Evolutionary conservation across 2,329 filamentous ascomycete genomes (phyloP), one percentile per base, ranked within the genome.

Genomic region (Ophiostoma himal-ulmi): DNA sequence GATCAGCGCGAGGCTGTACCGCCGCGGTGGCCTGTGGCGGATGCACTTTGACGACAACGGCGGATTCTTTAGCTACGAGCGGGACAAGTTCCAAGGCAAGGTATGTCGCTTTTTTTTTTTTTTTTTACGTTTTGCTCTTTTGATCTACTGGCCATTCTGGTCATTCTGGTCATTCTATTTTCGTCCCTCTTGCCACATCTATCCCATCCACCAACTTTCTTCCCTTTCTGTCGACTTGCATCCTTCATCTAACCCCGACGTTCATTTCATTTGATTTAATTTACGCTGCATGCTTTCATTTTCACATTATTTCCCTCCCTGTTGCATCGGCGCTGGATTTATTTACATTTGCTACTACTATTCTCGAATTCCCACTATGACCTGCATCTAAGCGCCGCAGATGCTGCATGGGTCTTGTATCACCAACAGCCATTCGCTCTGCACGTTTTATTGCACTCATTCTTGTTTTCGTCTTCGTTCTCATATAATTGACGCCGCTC

Each of bases 1-100:
- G 80, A 89, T 97, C 73, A 94, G 92, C 39, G 88, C 91, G 66
- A 97, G 97, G 80, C 84, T 97, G 73, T 89, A 97, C 76, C 93
- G 92, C 75, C 90, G 91, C 69, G 93, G 94, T 2, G 85, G 92
- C 74, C 85, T 96, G 72, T 88, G 90, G 17, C 85, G 86, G 60
- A 83, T 89, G 77, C 92, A 97, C 79, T 97, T 97, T 79, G 92
- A 96, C 77, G 91, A 93, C 70, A 84, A 90, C 80, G 86, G 91
- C 73, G 92, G 93, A 76, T 98, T 96, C 79, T 84, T 90, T 78
- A 95, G 90, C 79, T 85, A 93, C 13, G 94, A 98, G 78, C 86
- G 89, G 74, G 94, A 97, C 81, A 93, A 94, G 80, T 84, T 95
- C 71, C 92, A 94, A 26, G 91, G 91, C 75, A 94, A 95, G 81